Conservation (phyloP, 2,329 filamentous ascomycete species). For the Trichoderma simmonsii region DNA sequence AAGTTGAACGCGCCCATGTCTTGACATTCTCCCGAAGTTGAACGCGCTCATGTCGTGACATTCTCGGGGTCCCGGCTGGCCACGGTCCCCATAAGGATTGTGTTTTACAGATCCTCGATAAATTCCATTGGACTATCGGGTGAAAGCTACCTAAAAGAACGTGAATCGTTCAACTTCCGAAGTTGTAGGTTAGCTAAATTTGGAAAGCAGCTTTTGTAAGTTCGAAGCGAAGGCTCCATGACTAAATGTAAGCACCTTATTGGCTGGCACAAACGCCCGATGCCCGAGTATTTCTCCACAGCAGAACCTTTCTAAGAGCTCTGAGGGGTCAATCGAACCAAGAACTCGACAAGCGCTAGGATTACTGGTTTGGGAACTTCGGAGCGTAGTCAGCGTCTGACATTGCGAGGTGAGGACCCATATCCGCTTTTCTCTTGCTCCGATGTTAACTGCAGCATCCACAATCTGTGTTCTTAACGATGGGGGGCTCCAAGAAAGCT, state of each 20-base stretch:
- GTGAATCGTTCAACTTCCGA: background rate
- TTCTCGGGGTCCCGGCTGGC: background rate
- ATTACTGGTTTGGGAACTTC: background rate
- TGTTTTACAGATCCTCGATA: background rate
- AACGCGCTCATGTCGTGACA: background rate
- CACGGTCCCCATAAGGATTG: background rate
- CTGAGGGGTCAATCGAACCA: background rate
- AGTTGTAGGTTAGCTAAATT: background rate
- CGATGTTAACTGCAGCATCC: background rate
- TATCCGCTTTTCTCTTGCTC: background rate
- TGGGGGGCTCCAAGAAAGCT: background rate
- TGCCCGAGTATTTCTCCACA: background rate
- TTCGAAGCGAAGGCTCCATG: background rate
- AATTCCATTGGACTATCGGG: background rate
- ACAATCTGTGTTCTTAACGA: background rate
- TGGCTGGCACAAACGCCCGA: background rate
- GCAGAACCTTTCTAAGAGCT: conserved; percentile 2
- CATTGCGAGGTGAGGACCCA: background rate
- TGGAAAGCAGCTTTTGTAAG: background rate
- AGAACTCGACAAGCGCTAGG: background rate
- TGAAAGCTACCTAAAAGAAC: background rate
- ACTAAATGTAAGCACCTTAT: background rate
- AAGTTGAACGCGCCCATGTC: background rate
- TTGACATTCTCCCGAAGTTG: background rate
- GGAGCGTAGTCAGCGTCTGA: background rate